Conservation (phyloP, 495 filamentous ascomycete species). For the Trichoderma reesei region DNA sequence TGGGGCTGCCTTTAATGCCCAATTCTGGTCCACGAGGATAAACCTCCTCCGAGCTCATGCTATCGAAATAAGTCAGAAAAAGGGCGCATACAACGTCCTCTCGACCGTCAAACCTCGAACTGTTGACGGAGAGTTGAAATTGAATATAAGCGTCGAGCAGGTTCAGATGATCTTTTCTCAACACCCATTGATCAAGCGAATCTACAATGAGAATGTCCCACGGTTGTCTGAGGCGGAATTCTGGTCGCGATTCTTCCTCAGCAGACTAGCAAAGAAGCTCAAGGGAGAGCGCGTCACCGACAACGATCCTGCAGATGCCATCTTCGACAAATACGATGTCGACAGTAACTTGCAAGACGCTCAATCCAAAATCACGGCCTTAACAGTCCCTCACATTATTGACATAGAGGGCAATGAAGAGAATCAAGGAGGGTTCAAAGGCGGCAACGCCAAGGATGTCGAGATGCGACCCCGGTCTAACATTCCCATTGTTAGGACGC, state of each 20-base stretch:
- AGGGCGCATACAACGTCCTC: conserved; percentile 85
- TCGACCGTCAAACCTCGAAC: conserved; percentile 76
- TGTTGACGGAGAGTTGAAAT: conserved; percentile 63
- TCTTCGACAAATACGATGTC: conserved; percentile 78
- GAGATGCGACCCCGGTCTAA: conserved; percentile 67
- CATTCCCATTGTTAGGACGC: conserved; percentile 59
- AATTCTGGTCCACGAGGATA: conserved; percentile 86
- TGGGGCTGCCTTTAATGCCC: conserved; percentile 64
- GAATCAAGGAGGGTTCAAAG: conserved; percentile 55
- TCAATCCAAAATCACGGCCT: conserved; percentile 39
- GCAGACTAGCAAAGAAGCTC: conserved; percentile 79
- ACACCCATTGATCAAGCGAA: conserved; percentile 80
- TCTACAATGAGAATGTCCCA: conserved; percentile 90
- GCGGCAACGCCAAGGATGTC: conserved; percentile 74
- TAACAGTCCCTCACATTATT: conserved; percentile 75
- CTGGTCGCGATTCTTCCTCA: conserved; percentile 88
- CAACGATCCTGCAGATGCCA: conserved; percentile 56
- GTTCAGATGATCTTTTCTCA: conserved; percentile 87
- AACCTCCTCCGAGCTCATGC: conserved; percentile 82
- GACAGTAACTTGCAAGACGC: conserved; percentile 49
- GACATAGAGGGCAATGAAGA: conserved; percentile 91
- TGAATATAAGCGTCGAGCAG: conserved; percentile 86
- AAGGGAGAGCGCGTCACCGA: conserved; percentile 78
- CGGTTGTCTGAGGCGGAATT: conserved; percentile 70
- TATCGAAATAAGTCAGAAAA: conserved; percentile 74